Base-by-base conservation (phyloP, 2,329 filamentous ascomycete species). In the Penicillium nordicum region DNA sequence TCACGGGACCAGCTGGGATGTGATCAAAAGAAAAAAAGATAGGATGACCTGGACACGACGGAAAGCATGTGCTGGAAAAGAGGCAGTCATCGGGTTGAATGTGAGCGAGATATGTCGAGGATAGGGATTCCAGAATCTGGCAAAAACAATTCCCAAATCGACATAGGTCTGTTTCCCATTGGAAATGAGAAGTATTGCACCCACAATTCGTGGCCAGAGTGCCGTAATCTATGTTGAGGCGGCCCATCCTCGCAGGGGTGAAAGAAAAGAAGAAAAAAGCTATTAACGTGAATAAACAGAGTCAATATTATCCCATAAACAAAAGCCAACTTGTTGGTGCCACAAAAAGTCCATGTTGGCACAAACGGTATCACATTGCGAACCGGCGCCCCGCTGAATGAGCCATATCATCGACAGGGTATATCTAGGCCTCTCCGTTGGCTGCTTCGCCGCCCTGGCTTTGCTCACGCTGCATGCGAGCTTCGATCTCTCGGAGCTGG, bases 401-500 rank as follows among this genome's bases (percentile, higher is more conserved):
- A 68, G 63, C 64, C 59, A 62, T 57, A 64, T 67, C 58, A 57
- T 63, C 58, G 62, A 62, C 57, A 66, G 63, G 65, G 61, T 66
- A 65, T 67, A 63, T 67, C 61, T 73, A 75, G 59, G 69, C 69
- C 55, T 74, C 72, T 64, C 69, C 72, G 59, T 70, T 71, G 63
- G 67, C 60, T 54, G 62, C 65, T 51, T 74, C 72, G 53, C 59
- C 62, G 60, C 64, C 60, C 65, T 69, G 67, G 72, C 84, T 87
- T 63, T 87, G 83, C 79, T 96, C 91, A 74, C 92, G 87, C 73
- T 92, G 88, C 93, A 97, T 97, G 72, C 93, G 89, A 62, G 92
- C 93, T 79, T 97, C 93, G 74, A 99, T 97, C 82, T 99, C 94
- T 79, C 94, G 93, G 69, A 99, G 86, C 81, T 99, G 94, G 72